phyloP scores from a whole-genome alignment of 75 land plant species.

The Selaginella moellendorffii region DNA sequence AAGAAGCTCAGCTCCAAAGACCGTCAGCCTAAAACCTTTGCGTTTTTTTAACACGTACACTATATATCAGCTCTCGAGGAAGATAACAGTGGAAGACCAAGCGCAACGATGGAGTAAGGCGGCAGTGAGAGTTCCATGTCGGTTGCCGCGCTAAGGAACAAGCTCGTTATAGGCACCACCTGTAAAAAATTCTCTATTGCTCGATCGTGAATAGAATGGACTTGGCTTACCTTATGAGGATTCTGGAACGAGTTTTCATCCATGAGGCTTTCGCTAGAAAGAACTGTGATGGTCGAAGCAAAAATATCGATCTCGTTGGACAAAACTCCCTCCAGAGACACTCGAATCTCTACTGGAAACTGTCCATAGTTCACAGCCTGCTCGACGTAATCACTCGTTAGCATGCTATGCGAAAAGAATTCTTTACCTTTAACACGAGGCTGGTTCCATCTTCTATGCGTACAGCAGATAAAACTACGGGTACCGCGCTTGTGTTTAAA shows the following conservation, averaged over 20 bases:
- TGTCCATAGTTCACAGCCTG: conserved; percentile 15
- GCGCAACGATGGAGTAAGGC: conserved; percentile 16
- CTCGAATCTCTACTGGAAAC: neutral
- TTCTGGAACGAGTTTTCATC: conserved; percentile 14
- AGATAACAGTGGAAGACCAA: neutral
- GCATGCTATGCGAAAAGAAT: conserved; percentile 4
- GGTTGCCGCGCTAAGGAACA: conserved; percentile 7
- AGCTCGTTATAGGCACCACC: conserved; percentile 15
- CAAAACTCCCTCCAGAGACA: conserved; percentile 2
- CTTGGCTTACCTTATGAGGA: conserved; percentile 1
- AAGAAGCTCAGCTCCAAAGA: conserved; percentile 24
- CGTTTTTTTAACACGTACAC: neutral
- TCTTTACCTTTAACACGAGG: neutral
- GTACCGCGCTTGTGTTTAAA: conserved; percentile 7
- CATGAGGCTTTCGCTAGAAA: conserved; percentile 1
- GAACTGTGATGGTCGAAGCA: conserved; percentile 7
- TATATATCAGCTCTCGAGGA: neutral
- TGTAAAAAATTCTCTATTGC: neutral
- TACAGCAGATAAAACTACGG: conserved; percentile 51
- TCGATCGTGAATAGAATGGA: neutral
- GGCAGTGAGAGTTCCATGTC: conserved; percentile 10
- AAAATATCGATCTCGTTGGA: neutral
- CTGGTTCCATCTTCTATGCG: conserved; percentile 17
- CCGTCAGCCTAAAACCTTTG: no score
- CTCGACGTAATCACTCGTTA: neutral